Evolutionary conservation across 805 yeast species (phyloP).

Genomic region (Ogataea paradorogensis): DNA sequence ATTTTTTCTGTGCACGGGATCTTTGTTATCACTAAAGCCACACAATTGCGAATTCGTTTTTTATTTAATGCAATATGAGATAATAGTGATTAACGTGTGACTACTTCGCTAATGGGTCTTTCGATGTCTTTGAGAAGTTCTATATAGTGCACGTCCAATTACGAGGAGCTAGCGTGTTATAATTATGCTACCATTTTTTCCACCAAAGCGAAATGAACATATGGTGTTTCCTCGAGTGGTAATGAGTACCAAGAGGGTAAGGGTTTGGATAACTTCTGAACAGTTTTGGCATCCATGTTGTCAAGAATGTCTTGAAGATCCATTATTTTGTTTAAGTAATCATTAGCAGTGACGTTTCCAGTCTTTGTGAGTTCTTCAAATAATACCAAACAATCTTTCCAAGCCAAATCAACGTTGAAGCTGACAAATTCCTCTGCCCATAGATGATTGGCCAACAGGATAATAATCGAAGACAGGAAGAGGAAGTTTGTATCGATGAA

Average conservation of each 20-base stretch:
- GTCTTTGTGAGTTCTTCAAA: constrained; percentile 11
- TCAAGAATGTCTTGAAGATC: constrained; percentile 1
- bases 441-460: constrained; percentile 2
- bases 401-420: background rate
- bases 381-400: constrained; percentile 5
- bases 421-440: background rate
- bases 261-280: background rate
- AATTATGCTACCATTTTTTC: background rate
- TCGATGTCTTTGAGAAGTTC: no score
- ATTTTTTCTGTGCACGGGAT: no score
- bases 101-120: no score
- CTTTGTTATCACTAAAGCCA: no score
- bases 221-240: background rate
- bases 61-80: no score
- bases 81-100: no score
- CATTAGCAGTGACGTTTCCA: constrained; percentile 11
- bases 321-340: constrained; percentile 9
- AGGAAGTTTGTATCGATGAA: constrained; percentile 11
- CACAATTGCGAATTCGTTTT: no score
- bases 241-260: background rate
- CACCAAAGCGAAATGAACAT: background rate
- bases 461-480: constrained; percentile 9
- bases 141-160: no score
- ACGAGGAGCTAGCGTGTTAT: no score
- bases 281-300: background rate